Percentiles rank a stretch among this genome's conserved stretches.
These are phyloP conservation scores for Exobasidium rhododendri DNA, from an alignment of 1,284 basidiomycete species.

Conservation along the genomic window DNA sequence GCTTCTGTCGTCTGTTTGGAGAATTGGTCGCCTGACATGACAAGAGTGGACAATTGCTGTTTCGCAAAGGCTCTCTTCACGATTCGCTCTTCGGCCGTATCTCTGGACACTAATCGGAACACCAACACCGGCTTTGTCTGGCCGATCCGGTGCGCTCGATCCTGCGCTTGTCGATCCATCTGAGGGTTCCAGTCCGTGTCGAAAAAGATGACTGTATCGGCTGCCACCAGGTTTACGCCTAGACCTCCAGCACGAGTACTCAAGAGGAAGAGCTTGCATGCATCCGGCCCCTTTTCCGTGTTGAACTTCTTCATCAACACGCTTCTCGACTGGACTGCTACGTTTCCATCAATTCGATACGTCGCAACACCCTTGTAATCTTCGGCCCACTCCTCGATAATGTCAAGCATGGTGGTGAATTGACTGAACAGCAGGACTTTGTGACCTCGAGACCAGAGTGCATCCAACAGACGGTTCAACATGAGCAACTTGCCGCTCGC, in stretches of 20 bases:
- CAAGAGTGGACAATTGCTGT: constrained; percentile 83
- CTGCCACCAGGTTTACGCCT: constrained; percentile 79
- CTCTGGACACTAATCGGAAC: constrained; percentile 69
- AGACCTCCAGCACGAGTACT: constrained; percentile 89
- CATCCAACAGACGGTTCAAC: constrained; percentile 79
- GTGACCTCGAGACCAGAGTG: constrained; percentile 76
- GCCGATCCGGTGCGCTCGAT: constrained; percentile 90
- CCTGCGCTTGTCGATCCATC: constrained; percentile 93
- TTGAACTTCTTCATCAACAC: constrained; percentile 84
- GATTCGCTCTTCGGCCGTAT: constrained; percentile 87
- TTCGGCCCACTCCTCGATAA: constrained; percentile 64
- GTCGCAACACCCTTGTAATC: constrained; percentile 70
- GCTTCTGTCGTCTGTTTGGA: constrained; percentile 19
- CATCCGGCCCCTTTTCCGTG: constrained; percentile 64
- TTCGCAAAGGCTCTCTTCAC: constrained; percentile 83
- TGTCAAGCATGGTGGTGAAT: constrained; percentile 88
- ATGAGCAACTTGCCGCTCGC: constrained; percentile 96
- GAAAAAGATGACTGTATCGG: constrained; percentile 68
- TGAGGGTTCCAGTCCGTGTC: constrained; percentile 92
- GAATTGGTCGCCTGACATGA: constrained; percentile 78
- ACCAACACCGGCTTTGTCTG: constrained; percentile 68
- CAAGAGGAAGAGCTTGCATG: constrained; percentile 78
- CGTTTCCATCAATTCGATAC: constrained; percentile 86
- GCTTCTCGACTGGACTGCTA: constrained; percentile 72
- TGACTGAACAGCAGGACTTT: constrained; percentile 90